Percentiles rank a stretch among this genome's conserved stretches.
Evolutionary conservation across 805 yeast species (phyloP).

Genomic region (Candida morakotiae): DNA sequence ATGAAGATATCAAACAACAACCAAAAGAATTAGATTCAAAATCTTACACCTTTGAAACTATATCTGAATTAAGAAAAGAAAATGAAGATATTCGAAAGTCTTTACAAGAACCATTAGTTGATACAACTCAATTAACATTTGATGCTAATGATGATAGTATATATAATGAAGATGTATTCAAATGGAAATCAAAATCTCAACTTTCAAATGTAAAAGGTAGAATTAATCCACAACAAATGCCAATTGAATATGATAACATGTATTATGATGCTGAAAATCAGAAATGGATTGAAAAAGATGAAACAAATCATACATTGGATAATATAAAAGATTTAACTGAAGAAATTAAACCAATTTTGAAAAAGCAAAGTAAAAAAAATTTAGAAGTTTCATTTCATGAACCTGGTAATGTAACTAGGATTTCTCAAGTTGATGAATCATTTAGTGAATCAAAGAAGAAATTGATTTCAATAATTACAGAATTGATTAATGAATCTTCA

Average conservation of each 20-base stretch:
- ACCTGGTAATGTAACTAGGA: constrained; percentile 29
- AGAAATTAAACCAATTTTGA: constrained; percentile 4
- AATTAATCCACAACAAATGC: constrained; percentile 33
- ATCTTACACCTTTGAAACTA: constrained; percentile 26
- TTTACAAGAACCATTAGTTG: not conserved
- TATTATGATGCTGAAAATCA: constrained; percentile 25
- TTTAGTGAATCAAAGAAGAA: constrained; percentile 44
- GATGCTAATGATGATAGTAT: constrained; percentile 17
- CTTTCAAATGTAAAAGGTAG: constrained; percentile 27
- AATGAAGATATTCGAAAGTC: not conserved
- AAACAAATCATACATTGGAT: constrained; percentile 24
- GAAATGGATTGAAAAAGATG: constrained; percentile 23
- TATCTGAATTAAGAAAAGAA: constrained; percentile 11
- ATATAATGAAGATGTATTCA: constrained; percentile 20
- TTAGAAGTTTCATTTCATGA: constrained; percentile 40
- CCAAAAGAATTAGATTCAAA: not conserved
- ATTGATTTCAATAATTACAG: constrained; percentile 43
- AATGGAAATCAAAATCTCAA: constrained; percentile 38
- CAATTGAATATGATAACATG: constrained; percentile 34
- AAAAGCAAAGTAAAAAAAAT: constrained; percentile 11
- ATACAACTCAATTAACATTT: constrained; percentile 9
- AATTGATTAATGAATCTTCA: constrained; percentile 23
- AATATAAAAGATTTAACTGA: constrained; percentile 33
- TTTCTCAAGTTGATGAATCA: constrained; percentile 38
- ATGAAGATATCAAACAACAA: constrained; percentile 5